Evolutionary conservation across 2,329 filamentous ascomycete genomes (phyloP).

Genomic region (Verticillium isaacii): DNA sequence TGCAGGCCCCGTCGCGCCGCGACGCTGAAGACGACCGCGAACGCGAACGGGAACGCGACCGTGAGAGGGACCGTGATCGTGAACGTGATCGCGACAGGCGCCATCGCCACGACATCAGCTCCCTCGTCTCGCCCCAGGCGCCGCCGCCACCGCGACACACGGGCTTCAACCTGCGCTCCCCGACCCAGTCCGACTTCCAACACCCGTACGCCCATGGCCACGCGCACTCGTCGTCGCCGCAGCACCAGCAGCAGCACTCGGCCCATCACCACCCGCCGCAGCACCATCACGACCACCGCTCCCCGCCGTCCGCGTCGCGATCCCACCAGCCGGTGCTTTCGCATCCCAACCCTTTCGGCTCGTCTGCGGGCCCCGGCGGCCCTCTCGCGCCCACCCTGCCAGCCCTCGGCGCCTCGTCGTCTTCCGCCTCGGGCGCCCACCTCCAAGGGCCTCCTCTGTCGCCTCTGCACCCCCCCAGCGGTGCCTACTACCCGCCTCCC

Average conservation of each 20-base stretch:
- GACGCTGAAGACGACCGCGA: constrained; percentile 33
- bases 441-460: constrained; percentile 26
- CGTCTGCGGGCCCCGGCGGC: constrained; percentile 23
- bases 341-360: constrained; percentile 27
- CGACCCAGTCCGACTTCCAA: constrained; percentile 37
- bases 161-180: constrained; percentile 45
- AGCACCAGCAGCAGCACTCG: constrained; percentile 17
- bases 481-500: constrained; percentile 32
- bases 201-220: constrained; percentile 22
- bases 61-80: constrained; percentile 20
- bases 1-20: constrained; percentile 38
- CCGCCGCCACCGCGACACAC: constrained; percentile 32
- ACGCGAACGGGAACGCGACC: constrained; percentile 18
- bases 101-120: constrained; percentile 39
- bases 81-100: constrained; percentile 18
- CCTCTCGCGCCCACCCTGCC: constrained; percentile 15
- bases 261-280: constrained; percentile 15
- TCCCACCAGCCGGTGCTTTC: constrained; percentile 13
- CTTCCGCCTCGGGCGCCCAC: constrained; percentile 15
- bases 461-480: constrained; percentile 37
- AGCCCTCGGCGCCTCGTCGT: constrained; percentile 7
- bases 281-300: constrained; percentile 22
- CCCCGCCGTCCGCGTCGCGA: constrained; percentile 12
- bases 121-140: constrained; percentile 18
- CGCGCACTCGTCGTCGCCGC: constrained; percentile 4